These are phyloP conservation scores for Tricholoma terreum DNA, from an alignment of 768 basidiomycete species.

Conservation along the genomic window DNA sequence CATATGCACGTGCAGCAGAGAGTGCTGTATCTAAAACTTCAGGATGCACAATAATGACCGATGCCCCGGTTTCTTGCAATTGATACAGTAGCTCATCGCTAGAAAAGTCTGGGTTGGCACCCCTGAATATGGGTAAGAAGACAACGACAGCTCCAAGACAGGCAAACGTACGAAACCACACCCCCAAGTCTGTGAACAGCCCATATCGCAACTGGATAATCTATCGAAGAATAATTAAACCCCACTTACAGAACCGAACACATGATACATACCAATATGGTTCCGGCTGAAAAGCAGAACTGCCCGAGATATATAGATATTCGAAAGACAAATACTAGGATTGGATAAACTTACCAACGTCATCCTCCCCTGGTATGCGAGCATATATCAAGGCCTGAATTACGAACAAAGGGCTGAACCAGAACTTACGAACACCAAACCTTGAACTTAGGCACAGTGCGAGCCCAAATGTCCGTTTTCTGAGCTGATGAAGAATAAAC, in stretches of 20 bases:
- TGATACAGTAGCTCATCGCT: constrained; percentile 55
- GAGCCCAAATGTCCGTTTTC: constrained; percentile 43
- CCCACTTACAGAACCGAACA: neutral
- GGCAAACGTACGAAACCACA: constrained; percentile 48
- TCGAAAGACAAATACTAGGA: neutral
- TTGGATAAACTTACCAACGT: constrained; percentile 47
- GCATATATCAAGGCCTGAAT: neutral
- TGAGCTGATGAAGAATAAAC: constrained; percentile 31
- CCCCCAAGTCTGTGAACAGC: constrained; percentile 56
- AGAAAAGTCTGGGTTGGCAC: constrained; percentile 62
- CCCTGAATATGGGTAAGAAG: constrained; percentile 27
- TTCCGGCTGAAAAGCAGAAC: constrained; percentile 67
- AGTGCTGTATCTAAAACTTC: constrained; percentile 41
- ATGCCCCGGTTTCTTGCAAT: constrained; percentile 45
- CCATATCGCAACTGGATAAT: constrained; percentile 56
- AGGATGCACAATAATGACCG: constrained; percentile 46
- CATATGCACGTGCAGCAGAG: constrained; percentile 35
- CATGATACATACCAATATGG: constrained; percentile 46
- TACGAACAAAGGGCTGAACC: neutral
- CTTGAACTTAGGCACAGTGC: constrained; percentile 43
- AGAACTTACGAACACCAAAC: constrained; percentile 41
- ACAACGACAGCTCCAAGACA: neutral
- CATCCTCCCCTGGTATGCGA: constrained; percentile 37
- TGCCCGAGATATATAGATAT: constrained; percentile 19
- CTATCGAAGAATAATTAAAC: constrained; percentile 22